Conservation (phyloP, 306 rosid species). For the Citrullus mucosospermus region DNA sequence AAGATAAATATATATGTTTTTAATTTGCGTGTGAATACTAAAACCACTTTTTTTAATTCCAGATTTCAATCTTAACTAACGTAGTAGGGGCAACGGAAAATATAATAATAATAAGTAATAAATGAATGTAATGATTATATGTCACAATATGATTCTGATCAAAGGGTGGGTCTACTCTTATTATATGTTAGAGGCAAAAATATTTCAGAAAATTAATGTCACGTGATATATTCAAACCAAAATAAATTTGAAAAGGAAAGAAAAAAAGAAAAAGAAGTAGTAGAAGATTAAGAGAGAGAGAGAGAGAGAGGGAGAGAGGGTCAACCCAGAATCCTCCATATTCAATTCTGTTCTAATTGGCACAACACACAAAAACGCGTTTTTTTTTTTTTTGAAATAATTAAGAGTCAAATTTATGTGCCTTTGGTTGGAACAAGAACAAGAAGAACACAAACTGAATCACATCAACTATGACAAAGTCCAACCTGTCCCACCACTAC, state of each 20-base stretch:
- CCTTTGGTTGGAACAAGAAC: neutral
- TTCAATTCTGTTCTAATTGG: neutral
- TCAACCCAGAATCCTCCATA: constrained; percentile 1
- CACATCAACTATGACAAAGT: constrained; percentile 8
- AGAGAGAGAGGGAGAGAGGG: neutral
- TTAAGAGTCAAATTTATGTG: neutral
- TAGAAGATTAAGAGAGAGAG: neutral
- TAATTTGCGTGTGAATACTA: too few species aligned
- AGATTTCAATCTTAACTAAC: too few species aligned
- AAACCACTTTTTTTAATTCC: too few species aligned
- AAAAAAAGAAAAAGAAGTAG: neutral
- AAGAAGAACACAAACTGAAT: neutral
- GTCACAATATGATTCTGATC: neutral
- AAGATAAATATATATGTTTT: too few species aligned
- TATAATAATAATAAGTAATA: neutral
- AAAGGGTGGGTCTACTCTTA: neutral
- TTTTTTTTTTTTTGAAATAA: neutral
- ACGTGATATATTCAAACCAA: neutral
- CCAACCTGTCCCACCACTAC: constrained; percentile 9
- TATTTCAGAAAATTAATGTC: neutral
- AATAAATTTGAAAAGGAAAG: neutral
- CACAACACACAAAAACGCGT: constrained; percentile 5
- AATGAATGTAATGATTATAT: neutral
- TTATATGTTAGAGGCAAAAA: neutral
- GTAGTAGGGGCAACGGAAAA: too few species aligned